Evolutionary conservation across 805 yeast species (phyloP), one percentile per base, ranked within the genome.

Genomic region (Starmerella khaoyaiensis): DNA sequence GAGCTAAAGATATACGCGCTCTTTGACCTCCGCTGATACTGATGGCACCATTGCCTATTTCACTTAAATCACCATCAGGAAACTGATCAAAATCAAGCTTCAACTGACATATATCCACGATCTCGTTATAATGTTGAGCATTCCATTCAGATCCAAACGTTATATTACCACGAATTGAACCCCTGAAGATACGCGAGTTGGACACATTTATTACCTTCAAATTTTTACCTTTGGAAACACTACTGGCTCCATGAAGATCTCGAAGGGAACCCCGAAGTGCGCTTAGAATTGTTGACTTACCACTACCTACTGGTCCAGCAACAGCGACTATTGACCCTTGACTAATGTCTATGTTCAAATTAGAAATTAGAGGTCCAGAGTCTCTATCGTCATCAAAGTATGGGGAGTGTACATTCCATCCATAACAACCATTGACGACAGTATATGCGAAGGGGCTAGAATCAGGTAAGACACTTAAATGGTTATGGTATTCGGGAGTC

Each of bases 21-120:
- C 84, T 82, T 58, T 86, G 95, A 28, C 96, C 96, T 37, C 96
- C 96, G 27, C 93, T 79, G 39, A 86, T 63, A 12, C 94, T 79
- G 36, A 84, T 81, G 48, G 95, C 96, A 60, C 84, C 86, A 61
- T 86, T 96, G 48, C 96, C 96, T 42, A 86, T 94, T 50, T 79
- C 71, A 4, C 96, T 86, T 36, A 65, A 64, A 57, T 86, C 96
- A 39, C 94, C 94, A 55, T 80, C 79, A 3, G 93, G 79, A 39
- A 86, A 65, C 14, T 73, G 68, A 21, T 69, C 70, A 44, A 86
- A 64, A 60, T 86, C 96, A 22, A 72, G 73, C 7, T 68, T 59
- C 48, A 86, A 67, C 10, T 87, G 90, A 65, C 95, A 86, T 0
- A 93, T 93, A 38, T 74, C 4, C 8, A 44, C 33, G 9, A 44